Evolutionary conservation across 495 filamentous ascomycete species (phyloP), one percentile per base, ranked within the genome.

Genomic region (Aspergillus diversus): DNA sequence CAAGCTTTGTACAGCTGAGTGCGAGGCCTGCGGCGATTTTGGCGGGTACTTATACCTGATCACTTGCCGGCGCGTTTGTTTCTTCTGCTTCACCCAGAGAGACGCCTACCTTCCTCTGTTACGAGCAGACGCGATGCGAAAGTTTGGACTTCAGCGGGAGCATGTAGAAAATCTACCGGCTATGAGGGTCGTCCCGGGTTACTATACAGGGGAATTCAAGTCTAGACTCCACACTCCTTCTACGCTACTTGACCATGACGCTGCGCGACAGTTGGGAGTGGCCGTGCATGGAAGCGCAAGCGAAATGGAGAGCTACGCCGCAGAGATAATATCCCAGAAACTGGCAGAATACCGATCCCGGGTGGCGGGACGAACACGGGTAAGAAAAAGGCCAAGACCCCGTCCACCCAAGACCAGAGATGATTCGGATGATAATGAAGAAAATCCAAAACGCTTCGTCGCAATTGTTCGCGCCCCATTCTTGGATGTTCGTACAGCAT

Each of bases 41-140:
- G 75, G 74, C 51, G 65, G 60, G 9, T 73, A 79, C 56, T 50
- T 79, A 21, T 77, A 79, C 52, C 59, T 77, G 33, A 63, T 74
- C 54, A 75, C 71, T 27, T 78, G 75, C 62, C 65, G 66, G 37
- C 70, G 73, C 33, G 72, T 77, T 42, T 77, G 76, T 66, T 77
- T 69, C 59, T 67, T 68, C 32, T 79, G 75, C 65, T 75, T 77
- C 56, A 69, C 66, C 16, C 35, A 56, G 49, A 32, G 63, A 8
- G 9, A 33, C 1, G 55, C 61, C 32, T 75, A 70, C 52, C 64
- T 71, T 51, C 74, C 76, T 27, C 31, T 73, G 8, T 43, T 35
- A 43, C 64, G 27, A 13, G 54, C 12, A 6, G 63, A 68, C 55
- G 58, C 43, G 6, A 55, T 61, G 0, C 56, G 59, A n/a, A 67